Evolutionary conservation across 2,329 filamentous ascomycete genomes (phyloP).

Genomic region (Xenosphaeropsis pyriputrescens): DNA sequence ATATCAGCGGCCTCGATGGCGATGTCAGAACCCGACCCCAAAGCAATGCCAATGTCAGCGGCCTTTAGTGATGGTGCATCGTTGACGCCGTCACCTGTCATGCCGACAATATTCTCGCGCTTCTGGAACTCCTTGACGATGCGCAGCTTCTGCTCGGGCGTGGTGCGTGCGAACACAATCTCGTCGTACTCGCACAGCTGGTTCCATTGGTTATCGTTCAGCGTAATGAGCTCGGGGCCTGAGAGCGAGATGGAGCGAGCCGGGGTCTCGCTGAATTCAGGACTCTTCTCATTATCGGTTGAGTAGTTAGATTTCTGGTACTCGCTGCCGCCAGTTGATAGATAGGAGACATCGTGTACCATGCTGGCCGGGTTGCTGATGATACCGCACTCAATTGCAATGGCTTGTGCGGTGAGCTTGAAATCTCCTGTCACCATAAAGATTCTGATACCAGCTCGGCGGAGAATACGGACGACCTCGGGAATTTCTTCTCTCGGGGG

Average conservation of each 20-base stretch:
- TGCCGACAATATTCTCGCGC: slow-evolving; percentile 34
- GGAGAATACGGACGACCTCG: slow-evolving; percentile 39
- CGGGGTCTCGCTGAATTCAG: background rate
- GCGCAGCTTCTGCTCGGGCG: slow-evolving; percentile 62
- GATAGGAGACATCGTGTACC: slow-evolving; percentile 6
- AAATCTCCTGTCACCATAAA: slow-evolving; percentile 71
- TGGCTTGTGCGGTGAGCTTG: slow-evolving; percentile 56
- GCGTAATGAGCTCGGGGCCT: slow-evolving; percentile 45
- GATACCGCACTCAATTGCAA: slow-evolving; percentile 56
- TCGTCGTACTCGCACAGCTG: slow-evolving; percentile 48
- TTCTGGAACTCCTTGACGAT: slow-evolving; percentile 57
- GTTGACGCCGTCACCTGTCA: slow-evolving; percentile 32
- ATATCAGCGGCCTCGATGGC: slow-evolving; percentile 48
- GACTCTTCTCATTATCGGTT: background rate
- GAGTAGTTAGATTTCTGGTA: slow-evolving; percentile 16
- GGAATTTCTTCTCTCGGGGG: slow-evolving; percentile 41
- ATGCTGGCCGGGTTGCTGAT: slow-evolving; percentile 25
- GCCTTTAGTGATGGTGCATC: slow-evolving; percentile 38
- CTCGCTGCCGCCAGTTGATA: slow-evolving; percentile 1
- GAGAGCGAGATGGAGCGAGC: slow-evolving; percentile 39
- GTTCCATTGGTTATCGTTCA: slow-evolving; percentile 56
- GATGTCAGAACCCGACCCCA: slow-evolving; percentile 42
- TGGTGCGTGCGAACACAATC: slow-evolving; percentile 61
- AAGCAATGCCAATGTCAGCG: slow-evolving; percentile 39
- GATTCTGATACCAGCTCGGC: slow-evolving; percentile 53